Conservation (phyloP, 768 basidiomycete species). For the Termitomyces sp. region DNA sequence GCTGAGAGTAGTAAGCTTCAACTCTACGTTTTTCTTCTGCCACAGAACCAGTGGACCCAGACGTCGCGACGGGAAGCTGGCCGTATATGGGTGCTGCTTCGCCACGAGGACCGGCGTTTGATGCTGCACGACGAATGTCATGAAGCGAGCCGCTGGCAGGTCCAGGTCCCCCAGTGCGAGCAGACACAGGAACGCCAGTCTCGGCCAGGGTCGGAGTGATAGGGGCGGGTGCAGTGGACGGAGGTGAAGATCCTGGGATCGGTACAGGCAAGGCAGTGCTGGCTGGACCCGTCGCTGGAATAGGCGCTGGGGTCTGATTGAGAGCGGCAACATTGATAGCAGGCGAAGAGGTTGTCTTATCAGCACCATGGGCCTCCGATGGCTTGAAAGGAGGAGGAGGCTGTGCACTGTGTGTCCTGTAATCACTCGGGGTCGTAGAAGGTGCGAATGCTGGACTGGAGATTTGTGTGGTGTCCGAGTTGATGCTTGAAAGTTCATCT, state of each 20-base stretch:
- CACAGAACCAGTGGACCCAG: constrained; percentile 37
- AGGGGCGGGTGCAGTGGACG: constrained; percentile 21
- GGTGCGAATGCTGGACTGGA: constrained; percentile 27
- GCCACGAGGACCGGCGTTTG: constrained; percentile 27
- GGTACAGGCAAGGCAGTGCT: constrained; percentile 17
- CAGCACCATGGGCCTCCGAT: constrained; percentile 8
- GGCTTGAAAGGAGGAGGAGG: constrained; percentile 12
- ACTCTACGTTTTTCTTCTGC: constrained; percentile 67
- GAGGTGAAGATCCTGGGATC: constrained; percentile 24
- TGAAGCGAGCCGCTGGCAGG: constrained; percentile 60
- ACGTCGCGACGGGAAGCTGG: constrained; percentile 8
- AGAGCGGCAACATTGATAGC: constrained; percentile 20
- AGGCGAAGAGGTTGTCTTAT: constrained; percentile 16
- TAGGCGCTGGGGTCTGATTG: constrained; percentile 14
- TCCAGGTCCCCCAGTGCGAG: constrained; percentile 56
- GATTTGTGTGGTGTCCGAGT: constrained; percentile 20
- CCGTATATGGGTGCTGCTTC: constrained; percentile 24
- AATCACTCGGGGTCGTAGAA: constrained; percentile 34
- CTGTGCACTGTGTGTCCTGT: constrained; percentile 10
- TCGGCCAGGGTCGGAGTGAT: constrained; percentile 66
- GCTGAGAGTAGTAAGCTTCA: constrained; percentile 29
- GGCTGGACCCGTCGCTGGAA: constrained; percentile 22
- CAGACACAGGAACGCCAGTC: constrained; percentile 67
- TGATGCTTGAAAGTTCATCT: constrained; percentile 59
- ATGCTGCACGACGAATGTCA: constrained; percentile 38